phyloP scores from a whole-genome alignment of 768 basidiomycete species.

The Kondoa subrosea region DNA sequence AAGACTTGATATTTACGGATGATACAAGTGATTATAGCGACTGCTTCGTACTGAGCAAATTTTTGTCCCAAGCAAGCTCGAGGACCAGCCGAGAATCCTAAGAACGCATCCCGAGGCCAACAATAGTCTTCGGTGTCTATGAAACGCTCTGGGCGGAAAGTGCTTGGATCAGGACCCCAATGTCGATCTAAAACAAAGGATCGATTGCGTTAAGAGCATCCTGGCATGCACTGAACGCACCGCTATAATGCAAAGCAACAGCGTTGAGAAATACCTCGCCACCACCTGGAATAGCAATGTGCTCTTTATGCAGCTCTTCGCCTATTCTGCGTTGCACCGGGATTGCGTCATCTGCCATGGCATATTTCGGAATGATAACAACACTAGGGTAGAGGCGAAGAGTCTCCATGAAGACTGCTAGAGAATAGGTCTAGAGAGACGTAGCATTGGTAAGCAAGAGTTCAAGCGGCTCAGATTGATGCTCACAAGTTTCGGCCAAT shows the following conservation, averaged over 20 bases:
- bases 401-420: conserved; percentile 21
- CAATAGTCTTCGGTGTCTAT: conserved; percentile 18
- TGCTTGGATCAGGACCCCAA: conserved; percentile 36
- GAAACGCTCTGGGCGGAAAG: conserved; percentile 23
- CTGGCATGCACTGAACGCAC: conserved; percentile 36
- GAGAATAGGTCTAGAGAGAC: conserved; percentile 7
- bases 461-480: neutral
- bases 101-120: conserved; percentile 24
- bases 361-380: conserved; percentile 19
- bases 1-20: conserved; percentile 37
- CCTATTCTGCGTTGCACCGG: neutral
- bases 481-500: conserved; percentile 2
- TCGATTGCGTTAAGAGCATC: neutral
- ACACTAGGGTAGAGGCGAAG: conserved; percentile 20
- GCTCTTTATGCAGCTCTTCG: neutral
- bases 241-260: conserved; percentile 38
- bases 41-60: conserved; percentile 17
- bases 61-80: conserved; percentile 18
- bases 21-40: conserved; percentile 35
- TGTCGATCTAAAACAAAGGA: conserved; percentile 34
- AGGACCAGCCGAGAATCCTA: conserved; percentile 20
- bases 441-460: neutral
- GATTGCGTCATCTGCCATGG: conserved; percentile 15
- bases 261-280: conserved; percentile 37
- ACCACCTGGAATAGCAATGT: conserved; percentile 35